A percentile compares a stretch with the other conserved stretches of the same genome.
Conservation (phyloP, 1,139 yeast species). For the Kodamaea ohmeri region DNA sequence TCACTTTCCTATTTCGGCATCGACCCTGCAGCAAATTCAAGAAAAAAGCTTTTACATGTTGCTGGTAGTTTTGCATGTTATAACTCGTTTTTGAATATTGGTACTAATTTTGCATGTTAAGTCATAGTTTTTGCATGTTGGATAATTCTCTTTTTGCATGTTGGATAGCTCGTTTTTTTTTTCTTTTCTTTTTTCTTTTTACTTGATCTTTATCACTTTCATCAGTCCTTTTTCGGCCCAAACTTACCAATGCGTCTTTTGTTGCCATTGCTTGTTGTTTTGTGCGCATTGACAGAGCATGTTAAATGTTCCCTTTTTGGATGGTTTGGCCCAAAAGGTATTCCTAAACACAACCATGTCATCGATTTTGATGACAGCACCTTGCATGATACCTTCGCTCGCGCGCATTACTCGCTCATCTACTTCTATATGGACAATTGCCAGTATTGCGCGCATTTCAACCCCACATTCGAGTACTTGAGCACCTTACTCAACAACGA, state of each 20-base stretch:
- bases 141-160: not conserved
- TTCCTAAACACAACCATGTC: slow-evolving; percentile 8
- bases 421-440: slow-evolving; percentile 42
- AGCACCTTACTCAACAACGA: slow-evolving; percentile 25
- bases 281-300: not conserved
- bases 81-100: too few species aligned
- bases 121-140: slow-evolving; percentile 2
- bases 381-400: slow-evolving; percentile 19
- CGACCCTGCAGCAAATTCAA: not conserved
- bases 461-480: slow-evolving; percentile 37
- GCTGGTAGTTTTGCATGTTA: too few species aligned
- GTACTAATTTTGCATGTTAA: too few species aligned
- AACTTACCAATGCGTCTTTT: not conserved
- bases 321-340: slow-evolving; percentile 4
- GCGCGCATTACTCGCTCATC: slow-evolving; percentile 35
- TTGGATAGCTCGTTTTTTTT: not conserved
- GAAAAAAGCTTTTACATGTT: too few species aligned
- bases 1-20: not conserved
- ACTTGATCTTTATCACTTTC: not conserved
- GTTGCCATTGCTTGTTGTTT: not conserved
- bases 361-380: slow-evolving; percentile 20
- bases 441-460: slow-evolving; percentile 34
- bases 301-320: slow-evolving; percentile 5
- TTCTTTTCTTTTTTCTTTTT: not conserved
- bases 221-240: not conserved